Conservation (phyloP, 2,329 filamentous ascomycete species). For the Colletotrichum trifolii region DNA sequence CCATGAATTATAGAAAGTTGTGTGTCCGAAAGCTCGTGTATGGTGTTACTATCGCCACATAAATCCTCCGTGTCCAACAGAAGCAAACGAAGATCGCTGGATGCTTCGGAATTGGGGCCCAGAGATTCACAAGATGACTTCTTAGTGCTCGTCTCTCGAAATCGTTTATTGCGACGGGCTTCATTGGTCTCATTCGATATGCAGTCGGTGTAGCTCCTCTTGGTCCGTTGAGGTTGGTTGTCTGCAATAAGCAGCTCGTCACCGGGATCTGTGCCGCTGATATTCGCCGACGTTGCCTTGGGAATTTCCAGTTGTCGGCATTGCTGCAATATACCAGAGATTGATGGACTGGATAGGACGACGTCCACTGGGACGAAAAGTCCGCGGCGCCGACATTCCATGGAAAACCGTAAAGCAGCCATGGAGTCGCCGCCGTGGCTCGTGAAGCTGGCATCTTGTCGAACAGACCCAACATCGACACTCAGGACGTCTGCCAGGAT, state of each 20-base stretch:
- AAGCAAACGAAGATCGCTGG: background rate
- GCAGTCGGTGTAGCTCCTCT: no score
- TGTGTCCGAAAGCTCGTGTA: slow-evolving; percentile 36
- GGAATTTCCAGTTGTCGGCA: background rate
- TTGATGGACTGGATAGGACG: background rate
- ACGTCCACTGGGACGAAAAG: background rate
- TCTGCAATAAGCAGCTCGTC: background rate
- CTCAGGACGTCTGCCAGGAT: background rate
- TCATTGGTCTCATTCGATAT: no score
- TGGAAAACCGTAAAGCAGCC: background rate
- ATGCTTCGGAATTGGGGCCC: background rate
- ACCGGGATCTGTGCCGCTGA: background rate
- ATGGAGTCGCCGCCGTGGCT: slow-evolving; percentile 17
- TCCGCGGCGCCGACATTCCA: slow-evolving; percentile 2
- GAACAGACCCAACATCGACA: background rate
- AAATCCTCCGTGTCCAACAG: background rate
- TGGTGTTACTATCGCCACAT: no score
- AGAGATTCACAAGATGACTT: no score
- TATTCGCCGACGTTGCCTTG: no score
- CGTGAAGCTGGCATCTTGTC: background rate
- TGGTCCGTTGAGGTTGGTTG: background rate
- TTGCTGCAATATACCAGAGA: background rate
- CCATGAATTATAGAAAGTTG: slow-evolving; percentile 42
- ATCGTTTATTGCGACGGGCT: no score
- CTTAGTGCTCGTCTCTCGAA: no score